Conservation (phyloP, 2,329 filamentous ascomycete species). For the Tolypocladium tundrense region DNA sequence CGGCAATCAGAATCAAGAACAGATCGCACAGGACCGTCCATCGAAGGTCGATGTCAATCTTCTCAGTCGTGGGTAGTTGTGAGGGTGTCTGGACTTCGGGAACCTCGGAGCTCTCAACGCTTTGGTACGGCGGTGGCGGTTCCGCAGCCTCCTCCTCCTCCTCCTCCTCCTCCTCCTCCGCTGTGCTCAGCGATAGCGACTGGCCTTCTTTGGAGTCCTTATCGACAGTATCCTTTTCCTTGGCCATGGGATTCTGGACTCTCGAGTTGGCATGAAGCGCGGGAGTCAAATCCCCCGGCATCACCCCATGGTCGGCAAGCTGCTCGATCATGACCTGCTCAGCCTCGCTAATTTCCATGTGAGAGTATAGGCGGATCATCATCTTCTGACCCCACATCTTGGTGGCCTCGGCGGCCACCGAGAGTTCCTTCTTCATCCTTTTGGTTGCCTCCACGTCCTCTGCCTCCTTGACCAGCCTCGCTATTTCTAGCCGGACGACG, state of each 20-base stretch:
- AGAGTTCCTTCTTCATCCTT: slow-evolving; percentile 61
- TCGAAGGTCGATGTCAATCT: slow-evolving; percentile 88
- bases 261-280: slow-evolving; percentile 84
- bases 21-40: slow-evolving; percentile 97
- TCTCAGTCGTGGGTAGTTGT: slow-evolving; percentile 68
- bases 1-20: slow-evolving; percentile 92
- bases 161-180: slow-evolving; percentile 25
- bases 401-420: slow-evolving; percentile 62
- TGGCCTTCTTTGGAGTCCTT: slow-evolving; percentile 8
- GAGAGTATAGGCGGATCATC: slow-evolving; percentile 87
- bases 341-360: slow-evolving; percentile 88
- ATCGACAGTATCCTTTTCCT: slow-evolving; percentile 14
- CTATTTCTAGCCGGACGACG: slow-evolving; percentile 70
- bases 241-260: slow-evolving; percentile 84
- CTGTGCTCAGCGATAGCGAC: slow-evolving; percentile 10
- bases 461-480: slow-evolving; percentile 61
- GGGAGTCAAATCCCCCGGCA: slow-evolving; percentile 72
- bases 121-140: slow-evolving; percentile 49
- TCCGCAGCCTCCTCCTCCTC: slow-evolving; percentile 24
- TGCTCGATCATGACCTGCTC: slow-evolving; percentile 99
- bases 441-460: slow-evolving; percentile 53
- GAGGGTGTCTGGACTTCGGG: slow-evolving; percentile 74
- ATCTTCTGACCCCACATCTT: slow-evolving; percentile 98
- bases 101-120: slow-evolving; percentile 57
- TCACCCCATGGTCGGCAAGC: slow-evolving; percentile 81